Base-by-base conservation (phyloP, 2,329 filamentous ascomycete species). In the Meredithiella fracta region DNA sequence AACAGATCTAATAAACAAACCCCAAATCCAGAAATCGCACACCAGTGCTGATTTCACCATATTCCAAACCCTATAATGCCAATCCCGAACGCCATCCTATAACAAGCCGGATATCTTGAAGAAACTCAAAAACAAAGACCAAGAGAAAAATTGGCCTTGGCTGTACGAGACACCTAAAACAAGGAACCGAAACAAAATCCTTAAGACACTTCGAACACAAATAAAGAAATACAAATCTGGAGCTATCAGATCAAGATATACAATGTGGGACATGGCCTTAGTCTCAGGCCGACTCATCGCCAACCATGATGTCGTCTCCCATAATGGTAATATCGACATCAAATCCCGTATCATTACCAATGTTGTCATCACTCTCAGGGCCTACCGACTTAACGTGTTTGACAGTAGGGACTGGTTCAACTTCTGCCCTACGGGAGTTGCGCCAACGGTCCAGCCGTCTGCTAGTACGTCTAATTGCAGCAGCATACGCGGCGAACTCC, bases 381-480 rank as follows among this genome's bases (percentile, higher is more conserved):
- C 9, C 53, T 11, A 38, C 40, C 22, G 54, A 60, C 47, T 62
- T 67, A 31, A 61, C 65, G 25, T 64, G 67, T 69, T 79, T 79
- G 40, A 70, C 60, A 0, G 74, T 67, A 2, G 67, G 63, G 55
- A 79, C 67, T 17, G 77, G 71, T 1, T 73, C 73, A 2, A 74
- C 66, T 20, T 70, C 68, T 9, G 66, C 62, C n/a, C 69, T 68
- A 9, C 66, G 69, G 2, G 69, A 68, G n/a, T 70, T 70, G 51
- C 80, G 75, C 86, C 86, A 91, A 31, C 86, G 76, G 54, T 76
- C 71, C n/a, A 91, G 70, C 42, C 86, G 75, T 26, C 86, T 75
- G 20, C 74, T 70, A 1, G 76, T 74, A 15, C 83, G 76, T 54
- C 82, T 72, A 17, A 91, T 68, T 6, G 85, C 77, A 9, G 83